phyloP scores from a whole-genome alignment of 805 yeast species.

The Wickerhamomyces hampshirensis region DNA sequence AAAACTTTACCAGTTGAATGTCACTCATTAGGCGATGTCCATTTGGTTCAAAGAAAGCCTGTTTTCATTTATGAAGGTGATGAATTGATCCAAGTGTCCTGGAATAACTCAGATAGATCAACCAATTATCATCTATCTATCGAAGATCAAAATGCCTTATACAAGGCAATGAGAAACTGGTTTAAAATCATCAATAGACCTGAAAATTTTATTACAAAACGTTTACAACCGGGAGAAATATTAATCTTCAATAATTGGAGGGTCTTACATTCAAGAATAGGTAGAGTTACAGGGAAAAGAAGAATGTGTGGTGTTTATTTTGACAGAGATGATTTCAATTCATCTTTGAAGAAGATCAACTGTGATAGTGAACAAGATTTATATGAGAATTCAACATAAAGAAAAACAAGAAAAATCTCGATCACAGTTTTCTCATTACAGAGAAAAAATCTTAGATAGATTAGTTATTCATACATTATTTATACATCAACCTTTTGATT shows the following conservation, averaged over 20 bases:
- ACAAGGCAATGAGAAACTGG: constrained; percentile 57
- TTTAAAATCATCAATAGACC: constrained; percentile 42
- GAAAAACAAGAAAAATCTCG: too few species aligned
- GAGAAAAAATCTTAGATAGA: too few species aligned
- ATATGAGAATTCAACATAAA: constrained; percentile 24
- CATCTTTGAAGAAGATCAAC: constrained; percentile 39
- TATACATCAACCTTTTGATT: constrained; percentile 11
- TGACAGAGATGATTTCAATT: constrained; percentile 61
- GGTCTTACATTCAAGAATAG: constrained; percentile 60
- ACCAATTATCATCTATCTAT: constrained; percentile 38
- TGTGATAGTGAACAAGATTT: constrained; percentile 42
- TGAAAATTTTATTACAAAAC: constrained; percentile 48
- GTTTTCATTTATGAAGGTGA: constrained; percentile 51
- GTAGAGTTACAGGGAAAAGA: constrained; percentile 58
- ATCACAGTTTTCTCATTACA: background rate
- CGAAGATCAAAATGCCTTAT: constrained; percentile 44
- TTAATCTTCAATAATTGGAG: constrained; percentile 72
- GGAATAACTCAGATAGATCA: constrained; percentile 71
- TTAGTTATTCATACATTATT: too few species aligned
- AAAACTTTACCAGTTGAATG: constrained; percentile 53
- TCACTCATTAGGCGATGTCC: constrained; percentile 70
- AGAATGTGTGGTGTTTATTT: constrained; percentile 71
- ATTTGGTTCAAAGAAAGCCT: constrained; percentile 62
- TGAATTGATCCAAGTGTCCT: constrained; percentile 54
- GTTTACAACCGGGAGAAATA: constrained; percentile 59